Percentiles rank a stretch among this genome's conserved stretches.
These are phyloP conservation scores for Irpex sp. DNA, from an alignment of 1,284 basidiomycete species.

Conservation along the genomic window DNA sequence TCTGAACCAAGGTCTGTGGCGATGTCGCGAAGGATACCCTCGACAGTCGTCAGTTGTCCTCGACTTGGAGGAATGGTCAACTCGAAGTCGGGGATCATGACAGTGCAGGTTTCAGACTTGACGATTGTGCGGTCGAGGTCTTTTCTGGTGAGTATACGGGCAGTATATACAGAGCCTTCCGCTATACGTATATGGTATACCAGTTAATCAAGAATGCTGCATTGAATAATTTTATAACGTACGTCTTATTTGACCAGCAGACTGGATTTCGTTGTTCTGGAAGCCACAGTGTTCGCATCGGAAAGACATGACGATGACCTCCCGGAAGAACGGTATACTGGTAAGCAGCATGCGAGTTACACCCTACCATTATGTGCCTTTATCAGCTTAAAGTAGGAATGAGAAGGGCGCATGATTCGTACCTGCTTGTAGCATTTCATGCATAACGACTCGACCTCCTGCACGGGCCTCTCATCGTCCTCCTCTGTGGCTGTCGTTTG, in stretches of 20 bases:
- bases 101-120: conserved; percentile 82
- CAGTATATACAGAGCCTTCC: conserved; percentile 75
- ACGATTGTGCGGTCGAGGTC: conserved; percentile 95
- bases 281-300: conserved; percentile 91
- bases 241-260: conserved; percentile 88
- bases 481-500: conserved; percentile 31
- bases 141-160: conserved; percentile 68
- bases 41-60: conserved; percentile 94
- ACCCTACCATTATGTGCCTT: conserved; percentile 49
- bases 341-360: conserved; percentile 91
- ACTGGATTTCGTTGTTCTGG: conserved; percentile 93
- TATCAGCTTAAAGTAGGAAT: no score
- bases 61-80: conserved; percentile 88
- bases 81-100: conserved; percentile 85
- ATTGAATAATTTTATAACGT: conserved; percentile 24
- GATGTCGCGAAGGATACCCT: conserved; percentile 88
- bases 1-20: conserved; percentile 80
- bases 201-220: not conserved
- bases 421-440: conserved; percentile 93
- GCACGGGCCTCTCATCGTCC: conserved; percentile 62
- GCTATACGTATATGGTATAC: conserved; percentile 34
- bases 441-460: conserved; percentile 90
- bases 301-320: conserved; percentile 97
- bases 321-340: conserved; percentile 93
- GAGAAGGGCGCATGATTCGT: conserved; percentile 18